Evolutionary conservation across 345 rosid genomes (phyloP), one percentile per base, ranked within the genome.

Genomic region (Eucalyptus urophylla): DNA sequence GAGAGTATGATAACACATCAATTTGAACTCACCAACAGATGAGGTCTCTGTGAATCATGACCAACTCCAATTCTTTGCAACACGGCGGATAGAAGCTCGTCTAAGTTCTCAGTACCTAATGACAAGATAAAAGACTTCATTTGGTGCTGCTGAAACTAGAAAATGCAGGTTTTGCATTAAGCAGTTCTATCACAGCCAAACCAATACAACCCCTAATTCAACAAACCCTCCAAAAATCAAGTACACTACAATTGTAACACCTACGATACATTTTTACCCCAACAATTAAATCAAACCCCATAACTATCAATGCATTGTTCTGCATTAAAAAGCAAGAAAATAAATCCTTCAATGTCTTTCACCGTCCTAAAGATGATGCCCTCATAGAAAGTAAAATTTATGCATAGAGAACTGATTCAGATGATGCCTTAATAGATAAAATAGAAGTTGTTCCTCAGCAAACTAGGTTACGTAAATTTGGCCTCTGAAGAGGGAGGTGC

Each of bases 51-150:
- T 49, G 86, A 91, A 89, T 87, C 93, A 27, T 90, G 89, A 72
- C 91, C 87, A 8, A 92, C 86, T 67, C 96, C 97, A 89, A 95
- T 92, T 91, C 99, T 97, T 89, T 95, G 96, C 94, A 93, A 87
- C 85, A 98, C 93, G 85, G 94, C 90, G 19, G 96, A 92, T 86
- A 92, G 89, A 90, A 98, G 95, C 93, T 96, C 99, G 2, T 94
- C 94, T n/a, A 98, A 91, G 92, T 87, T 96, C 91, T 98, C 99
- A 43, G 92, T 87, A 86, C 96, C 95, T 92, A 90, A 62, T 27
- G 9, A 76, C 54, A 86, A 49, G 24, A 60, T 90, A 17, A 89
- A 80, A 86, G 89, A 56, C 54, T 21, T 76, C 15, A 72, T 72
- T n/a, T 17, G 54, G 81, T 29, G 69, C 27, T 31, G 86, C 27